Percentiles rank a stretch among this genome's conserved stretches.
phyloP scores from a whole-genome alignment of 305 asterid species.

The Nicotiana rustica region DNA sequence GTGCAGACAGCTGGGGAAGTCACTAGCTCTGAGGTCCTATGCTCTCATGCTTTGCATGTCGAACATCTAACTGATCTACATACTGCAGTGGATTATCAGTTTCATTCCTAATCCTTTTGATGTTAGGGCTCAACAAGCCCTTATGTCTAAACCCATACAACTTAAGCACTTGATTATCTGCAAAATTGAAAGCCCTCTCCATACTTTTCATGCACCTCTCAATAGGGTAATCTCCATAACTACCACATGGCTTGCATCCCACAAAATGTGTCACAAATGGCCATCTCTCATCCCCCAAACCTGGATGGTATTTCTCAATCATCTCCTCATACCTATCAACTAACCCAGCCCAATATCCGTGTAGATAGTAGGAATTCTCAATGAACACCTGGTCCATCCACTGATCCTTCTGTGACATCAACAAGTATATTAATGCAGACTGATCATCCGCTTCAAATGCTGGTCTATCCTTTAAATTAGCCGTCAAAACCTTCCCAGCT shows the following conservation, averaged over 20 bases:
- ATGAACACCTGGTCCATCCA: conserved; percentile 41
- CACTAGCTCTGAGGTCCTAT: conserved; percentile 33
- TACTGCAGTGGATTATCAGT: conserved; percentile 35
- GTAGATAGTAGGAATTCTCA: conserved; percentile 42
- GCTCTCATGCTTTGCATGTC: conserved; percentile 36
- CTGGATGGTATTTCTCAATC: conserved; percentile 43
- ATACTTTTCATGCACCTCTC: conserved; percentile 43
- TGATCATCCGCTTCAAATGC: conserved; percentile 46
- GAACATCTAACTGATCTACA: conserved; percentile 39
- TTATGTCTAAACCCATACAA: conserved; percentile 42
- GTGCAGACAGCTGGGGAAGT: background rate
- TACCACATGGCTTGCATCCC: conserved; percentile 45
- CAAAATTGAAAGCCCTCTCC: conserved; percentile 45
- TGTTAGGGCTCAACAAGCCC: conserved; percentile 42
- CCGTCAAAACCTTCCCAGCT: conserved; percentile 41
- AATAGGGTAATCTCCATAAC: conserved; percentile 42
- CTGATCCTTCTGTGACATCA: conserved; percentile 32
- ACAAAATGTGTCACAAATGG: conserved; percentile 44
- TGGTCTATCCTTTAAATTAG: conserved; percentile 40
- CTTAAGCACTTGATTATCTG: conserved; percentile 42
- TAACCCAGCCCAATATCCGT: conserved; percentile 45
- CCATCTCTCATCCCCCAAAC: conserved; percentile 43
- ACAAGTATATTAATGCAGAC: conserved; percentile 41
- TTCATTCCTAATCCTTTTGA: conserved; percentile 43
- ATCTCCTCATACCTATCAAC: conserved; percentile 44